Evolutionary conservation across 2,329 filamentous ascomycete species (phyloP).

Genomic region (Talaromyces sp.): DNA sequence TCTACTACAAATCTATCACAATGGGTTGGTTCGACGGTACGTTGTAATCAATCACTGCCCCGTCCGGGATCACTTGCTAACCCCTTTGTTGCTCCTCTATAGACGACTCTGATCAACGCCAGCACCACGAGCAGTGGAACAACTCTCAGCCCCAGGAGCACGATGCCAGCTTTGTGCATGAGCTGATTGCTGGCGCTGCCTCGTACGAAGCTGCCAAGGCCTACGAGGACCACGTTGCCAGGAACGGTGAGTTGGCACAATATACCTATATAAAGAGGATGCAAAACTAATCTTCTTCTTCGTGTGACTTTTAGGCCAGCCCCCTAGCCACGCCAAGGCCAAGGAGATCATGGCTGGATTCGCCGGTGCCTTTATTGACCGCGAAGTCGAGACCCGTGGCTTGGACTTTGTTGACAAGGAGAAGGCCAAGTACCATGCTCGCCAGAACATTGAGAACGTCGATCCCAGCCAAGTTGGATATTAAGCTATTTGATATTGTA

Average conservation of each 20-base stretch:
- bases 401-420: constrained; percentile 54
- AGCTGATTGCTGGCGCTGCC: constrained; percentile 69
- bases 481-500: neutral
- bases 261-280: neutral
- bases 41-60: constrained; percentile 30
- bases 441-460: constrained; percentile 33
- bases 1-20: constrained; percentile 10
- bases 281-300: neutral
- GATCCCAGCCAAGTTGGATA: neutral
- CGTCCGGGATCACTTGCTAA: neutral
- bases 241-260: constrained; percentile 46
- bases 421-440: constrained; percentile 55
- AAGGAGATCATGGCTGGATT: constrained; percentile 71
- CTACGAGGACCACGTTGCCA: constrained; percentile 67
- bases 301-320: constrained; percentile 48
- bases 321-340: constrained; percentile 64
- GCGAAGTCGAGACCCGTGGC: constrained; percentile 63
- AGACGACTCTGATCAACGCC: constrained; percentile 1
- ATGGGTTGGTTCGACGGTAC: constrained; percentile 21
- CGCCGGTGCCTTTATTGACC: constrained; percentile 72
- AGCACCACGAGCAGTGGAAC: constrained; percentile 18
- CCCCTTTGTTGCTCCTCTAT: neutral
- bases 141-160: constrained; percentile 34
- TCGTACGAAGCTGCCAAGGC: constrained; percentile 75
- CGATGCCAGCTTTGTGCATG: constrained; percentile 62